These are phyloP conservation scores for Cucurbitaria berberidis DNA, from an alignment of 2,329 filamentous ascomycete genomes.

Conservation along the genomic window DNA sequence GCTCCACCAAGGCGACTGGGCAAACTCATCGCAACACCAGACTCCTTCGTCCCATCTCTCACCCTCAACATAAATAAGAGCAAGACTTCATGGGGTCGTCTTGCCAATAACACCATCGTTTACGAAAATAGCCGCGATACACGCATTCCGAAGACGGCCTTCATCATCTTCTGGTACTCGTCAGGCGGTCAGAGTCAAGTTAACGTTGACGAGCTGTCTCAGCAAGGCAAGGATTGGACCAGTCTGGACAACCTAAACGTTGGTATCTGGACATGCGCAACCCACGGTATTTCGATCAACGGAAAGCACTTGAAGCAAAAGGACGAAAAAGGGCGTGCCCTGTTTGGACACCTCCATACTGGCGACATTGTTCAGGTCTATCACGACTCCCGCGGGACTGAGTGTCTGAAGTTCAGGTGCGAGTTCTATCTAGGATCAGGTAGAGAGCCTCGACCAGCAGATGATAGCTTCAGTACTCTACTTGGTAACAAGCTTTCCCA, in stretches of 20 bases:
- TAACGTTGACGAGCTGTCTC: slow-evolving; percentile 51
- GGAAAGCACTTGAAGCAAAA: slow-evolving; percentile 67
- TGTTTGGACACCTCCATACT: slow-evolving; percentile 73
- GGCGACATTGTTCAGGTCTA: slow-evolving; percentile 80
- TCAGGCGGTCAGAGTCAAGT: slow-evolving; percentile 75
- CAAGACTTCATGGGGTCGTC: slow-evolving; percentile 79
- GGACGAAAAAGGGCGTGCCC: slow-evolving; percentile 56
- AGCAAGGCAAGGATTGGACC: slow-evolving; percentile 60
- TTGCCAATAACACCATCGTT: slow-evolving; percentile 69
- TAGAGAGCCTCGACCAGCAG: slow-evolving; percentile 32
- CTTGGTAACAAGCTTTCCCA: slow-evolving; percentile 20
- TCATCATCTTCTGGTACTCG: slow-evolving; percentile 67
- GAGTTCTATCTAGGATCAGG: slow-evolving; percentile 53
- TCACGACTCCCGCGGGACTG: slow-evolving; percentile 51
- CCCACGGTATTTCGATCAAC: slow-evolving; percentile 78
- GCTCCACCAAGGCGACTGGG: slow-evolving; percentile 61
- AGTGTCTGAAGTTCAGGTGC: slow-evolving; percentile 51
- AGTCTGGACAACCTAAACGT: slow-evolving; percentile 63
- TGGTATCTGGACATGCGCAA: slow-evolving; percentile 81
- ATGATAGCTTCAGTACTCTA: slow-evolving; percentile 33
- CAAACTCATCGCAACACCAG: slow-evolving; percentile 67
- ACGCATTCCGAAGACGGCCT: slow-evolving; percentile 80
- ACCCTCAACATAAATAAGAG: slow-evolving; percentile 69
- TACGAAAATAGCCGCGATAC: slow-evolving; percentile 69
- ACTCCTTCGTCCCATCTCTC: slow-evolving; percentile 69